phyloP scores from a whole-genome alignment of 2,329 filamentous ascomycete genomes.

The Aschersonia sp. region DNA sequence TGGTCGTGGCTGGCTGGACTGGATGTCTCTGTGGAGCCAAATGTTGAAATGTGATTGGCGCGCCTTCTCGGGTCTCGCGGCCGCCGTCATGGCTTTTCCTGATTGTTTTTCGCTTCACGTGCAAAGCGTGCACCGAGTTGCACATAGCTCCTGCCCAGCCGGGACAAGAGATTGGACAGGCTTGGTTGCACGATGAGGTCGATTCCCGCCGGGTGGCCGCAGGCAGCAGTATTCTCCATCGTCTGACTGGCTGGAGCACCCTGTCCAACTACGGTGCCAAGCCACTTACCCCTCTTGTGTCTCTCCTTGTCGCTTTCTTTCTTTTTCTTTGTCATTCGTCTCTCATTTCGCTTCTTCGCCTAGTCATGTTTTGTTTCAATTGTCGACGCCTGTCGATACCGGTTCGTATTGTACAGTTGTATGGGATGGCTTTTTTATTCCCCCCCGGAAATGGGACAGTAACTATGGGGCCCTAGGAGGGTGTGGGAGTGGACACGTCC shows the following conservation, averaged over 20 bases:
- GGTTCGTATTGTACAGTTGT: no score
- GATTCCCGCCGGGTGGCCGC: no score
- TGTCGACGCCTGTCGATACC: no score
- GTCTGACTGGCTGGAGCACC: not conserved
- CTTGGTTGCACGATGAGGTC: no score
- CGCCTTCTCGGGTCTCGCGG: not conserved
- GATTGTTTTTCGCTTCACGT: not conserved
- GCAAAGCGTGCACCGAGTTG: no score
- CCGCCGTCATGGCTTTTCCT: not conserved
- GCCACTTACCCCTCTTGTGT: not conserved
- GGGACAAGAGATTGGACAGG: not conserved
- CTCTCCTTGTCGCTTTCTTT: not conserved
- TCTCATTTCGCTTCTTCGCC: no score
- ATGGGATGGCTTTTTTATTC: no score
- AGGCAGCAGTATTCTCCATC: not conserved
- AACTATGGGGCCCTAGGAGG: no score
- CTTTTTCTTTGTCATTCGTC: not conserved
- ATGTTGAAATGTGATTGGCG: not conserved
- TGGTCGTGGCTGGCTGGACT: no score
- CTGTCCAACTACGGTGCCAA: not conserved
- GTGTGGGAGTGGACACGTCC: no score
- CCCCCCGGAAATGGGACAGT: no score
- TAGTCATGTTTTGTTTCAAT: no score
- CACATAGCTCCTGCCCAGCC: not conserved
- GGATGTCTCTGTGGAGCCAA: not conserved